Percentiles rank a stretch among this genome's conserved stretches.
Conservation (phyloP, 768 basidiomycete species). For the Galerina marginata region DNA sequence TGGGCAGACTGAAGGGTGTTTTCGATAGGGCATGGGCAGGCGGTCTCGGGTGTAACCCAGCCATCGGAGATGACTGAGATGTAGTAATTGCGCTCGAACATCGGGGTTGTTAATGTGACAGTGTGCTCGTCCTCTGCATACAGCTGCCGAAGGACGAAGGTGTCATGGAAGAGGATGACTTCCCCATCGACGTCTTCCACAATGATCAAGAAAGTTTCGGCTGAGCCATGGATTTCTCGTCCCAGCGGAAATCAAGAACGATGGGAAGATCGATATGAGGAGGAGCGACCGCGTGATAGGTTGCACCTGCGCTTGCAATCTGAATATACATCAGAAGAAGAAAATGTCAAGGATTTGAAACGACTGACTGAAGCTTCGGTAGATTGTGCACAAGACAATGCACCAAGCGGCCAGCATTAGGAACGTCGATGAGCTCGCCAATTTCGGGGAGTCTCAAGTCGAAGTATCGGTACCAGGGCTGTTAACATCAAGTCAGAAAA, state of each 20-base stretch:
- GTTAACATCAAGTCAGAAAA: constrained; percentile 9
- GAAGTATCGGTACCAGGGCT: constrained; percentile 98
- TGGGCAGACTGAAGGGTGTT: constrained; percentile 96
- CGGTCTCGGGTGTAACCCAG: constrained; percentile 97
- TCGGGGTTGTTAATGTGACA: constrained; percentile 92
- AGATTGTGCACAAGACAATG: constrained; percentile 95
- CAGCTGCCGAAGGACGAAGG: constrained; percentile 88
- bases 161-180: constrained; percentile 93
- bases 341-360: background rate
- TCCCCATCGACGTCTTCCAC: constrained; percentile 99
- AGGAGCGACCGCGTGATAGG: constrained; percentile 94
- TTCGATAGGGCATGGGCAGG: constrained; percentile 95
- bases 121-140: constrained; percentile 95
- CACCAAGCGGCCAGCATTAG: constrained; percentile 90
- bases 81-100: constrained; percentile 98
- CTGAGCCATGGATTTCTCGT: constrained; percentile 88
- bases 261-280: constrained; percentile 92
- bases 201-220: constrained; percentile 92
- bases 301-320: constrained; percentile 93
- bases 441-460: constrained; percentile 91
- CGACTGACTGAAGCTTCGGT: constrained; percentile 82
- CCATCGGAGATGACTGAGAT: constrained; percentile 94
- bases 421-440: constrained; percentile 92
- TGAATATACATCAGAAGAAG: constrained; percentile 31
- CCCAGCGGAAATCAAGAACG: constrained; percentile 97